Evolutionary conservation across 108 stramenopile genomes (phyloP).

Genomic region (Parietichytrium sp.): DNA sequence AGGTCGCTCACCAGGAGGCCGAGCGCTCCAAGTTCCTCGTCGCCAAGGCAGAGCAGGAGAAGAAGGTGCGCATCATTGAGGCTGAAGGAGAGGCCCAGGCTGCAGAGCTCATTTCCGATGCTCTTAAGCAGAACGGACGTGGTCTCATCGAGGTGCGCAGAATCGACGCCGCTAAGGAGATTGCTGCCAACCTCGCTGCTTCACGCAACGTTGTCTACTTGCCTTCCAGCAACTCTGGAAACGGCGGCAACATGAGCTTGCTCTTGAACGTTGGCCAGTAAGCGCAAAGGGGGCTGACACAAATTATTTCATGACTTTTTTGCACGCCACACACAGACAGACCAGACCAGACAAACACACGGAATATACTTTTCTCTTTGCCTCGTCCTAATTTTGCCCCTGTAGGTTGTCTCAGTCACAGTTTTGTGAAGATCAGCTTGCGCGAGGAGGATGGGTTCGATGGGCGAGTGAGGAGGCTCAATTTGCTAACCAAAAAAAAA

Average conservation of each 20-base stretch:
- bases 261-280: conserved; percentile 61
- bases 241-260: conserved; percentile 56
- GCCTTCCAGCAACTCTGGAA: conserved; percentile 68
- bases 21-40: conserved; percentile 97
- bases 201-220: conserved; percentile 93
- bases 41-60: conserved; percentile 91
- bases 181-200: conserved; percentile 85
- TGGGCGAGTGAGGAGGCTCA: too few species aligned
- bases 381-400: too few species aligned
- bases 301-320: too few species aligned
- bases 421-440: too few species aligned
- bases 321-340: too few species aligned
- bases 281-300: too few species aligned
- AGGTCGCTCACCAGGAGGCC: conserved; percentile 98
- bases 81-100: conserved; percentile 98
- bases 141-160: conserved; percentile 97
- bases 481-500: too few species aligned
- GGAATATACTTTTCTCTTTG: too few species aligned
- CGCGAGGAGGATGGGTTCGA: too few species aligned
- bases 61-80: conserved; percentile 91
- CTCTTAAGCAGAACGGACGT: conserved; percentile 90
- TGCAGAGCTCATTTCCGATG: conserved; percentile 89
- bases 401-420: too few species aligned
- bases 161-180: conserved; percentile 99
- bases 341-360: too few species aligned